These are phyloP conservation scores for Auricularia cornea DNA, from an alignment of 768 basidiomycete genomes.

Conservation along the genomic window DNA sequence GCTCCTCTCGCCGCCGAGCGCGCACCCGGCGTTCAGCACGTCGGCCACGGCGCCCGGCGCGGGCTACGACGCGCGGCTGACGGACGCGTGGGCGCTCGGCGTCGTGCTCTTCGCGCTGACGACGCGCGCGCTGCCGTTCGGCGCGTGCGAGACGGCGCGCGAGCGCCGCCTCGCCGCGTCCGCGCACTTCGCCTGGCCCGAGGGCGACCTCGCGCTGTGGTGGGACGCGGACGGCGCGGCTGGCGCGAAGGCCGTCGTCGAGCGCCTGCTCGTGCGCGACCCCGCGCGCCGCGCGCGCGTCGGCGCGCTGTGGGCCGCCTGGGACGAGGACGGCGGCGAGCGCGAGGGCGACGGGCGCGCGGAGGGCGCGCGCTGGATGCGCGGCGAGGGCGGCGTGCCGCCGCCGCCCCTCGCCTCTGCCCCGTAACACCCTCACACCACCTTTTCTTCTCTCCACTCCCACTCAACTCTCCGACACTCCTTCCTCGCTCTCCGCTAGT, in stretches of 20 bases:
- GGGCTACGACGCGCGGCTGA: constrained; percentile 73
- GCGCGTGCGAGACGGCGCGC: constrained; percentile 11
- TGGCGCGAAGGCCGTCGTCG: constrained; percentile 40
- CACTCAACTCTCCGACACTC: too few species aligned
- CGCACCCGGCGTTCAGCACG: background rate
- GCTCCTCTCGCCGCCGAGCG: background rate
- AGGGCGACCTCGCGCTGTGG: constrained; percentile 13
- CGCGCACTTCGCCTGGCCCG: constrained; percentile 66
- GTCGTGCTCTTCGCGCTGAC: constrained; percentile 79
- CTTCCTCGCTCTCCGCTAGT: too few species aligned
- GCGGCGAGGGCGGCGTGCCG: constrained; percentile 26
- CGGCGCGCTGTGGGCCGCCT: constrained; percentile 49
- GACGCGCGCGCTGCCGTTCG: constrained; percentile 68
- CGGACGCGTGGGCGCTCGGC: constrained; percentile 85
- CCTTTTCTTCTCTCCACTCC: too few species aligned
- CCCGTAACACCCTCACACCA: too few species aligned
- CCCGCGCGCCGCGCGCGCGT: constrained; percentile 54
- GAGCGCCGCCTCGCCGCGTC: constrained; percentile 8
- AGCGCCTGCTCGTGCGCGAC: constrained; percentile 59
- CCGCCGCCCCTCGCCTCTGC: too few species aligned
- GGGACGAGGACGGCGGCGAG: background rate
- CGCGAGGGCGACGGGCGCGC: background rate
- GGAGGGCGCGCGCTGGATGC: constrained; percentile 29
- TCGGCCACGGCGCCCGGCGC: constrained; percentile 25
- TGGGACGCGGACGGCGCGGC: constrained; percentile 28